These are phyloP conservation scores for Pittosporum tobira DNA, from an alignment of 129 eudicot genomes.

Conservation along the genomic window DNA sequence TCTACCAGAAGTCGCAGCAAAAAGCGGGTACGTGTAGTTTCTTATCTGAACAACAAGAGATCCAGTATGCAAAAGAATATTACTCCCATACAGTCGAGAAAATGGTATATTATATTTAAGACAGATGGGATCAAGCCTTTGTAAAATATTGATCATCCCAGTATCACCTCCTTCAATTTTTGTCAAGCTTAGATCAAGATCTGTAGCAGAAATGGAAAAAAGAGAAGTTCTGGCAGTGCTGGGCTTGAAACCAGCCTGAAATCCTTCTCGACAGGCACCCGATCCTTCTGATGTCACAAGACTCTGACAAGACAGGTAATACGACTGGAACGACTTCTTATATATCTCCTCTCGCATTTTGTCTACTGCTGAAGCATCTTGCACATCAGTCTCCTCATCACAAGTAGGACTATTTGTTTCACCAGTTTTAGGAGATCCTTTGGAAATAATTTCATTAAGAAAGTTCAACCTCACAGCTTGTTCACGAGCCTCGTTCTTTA, in stretches of 20 bases:
- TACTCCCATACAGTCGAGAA: constrained; percentile 77
- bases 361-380: constrained; percentile 49
- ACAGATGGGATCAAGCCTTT: constrained; percentile 85
- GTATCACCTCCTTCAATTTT: constrained; percentile 90
- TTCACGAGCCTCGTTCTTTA: constrained; percentile 92
- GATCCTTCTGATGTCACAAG: constrained; percentile 70
- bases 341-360: constrained; percentile 74
- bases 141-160: constrained; percentile 87
- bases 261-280: constrained; percentile 79
- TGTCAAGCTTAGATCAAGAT: constrained; percentile 60
- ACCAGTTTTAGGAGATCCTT: constrained; percentile 31
- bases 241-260: constrained; percentile 85
- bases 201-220: constrained; percentile 71
- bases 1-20: constrained; percentile 77
- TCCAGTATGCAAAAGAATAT: constrained; percentile 54
- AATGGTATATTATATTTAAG: constrained; percentile 74
- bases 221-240: constrained; percentile 70
- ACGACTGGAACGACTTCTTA: constrained; percentile 71
- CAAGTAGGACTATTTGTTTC: constrained; percentile 41
- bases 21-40: constrained; percentile 71
- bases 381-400: constrained; percentile 51
- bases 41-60: constrained; percentile 78
- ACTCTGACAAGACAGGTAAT: constrained; percentile 72
- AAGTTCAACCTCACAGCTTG: constrained; percentile 74
- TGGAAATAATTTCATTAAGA: constrained; percentile 49